phyloP scores from a whole-genome alignment of 2,329 filamentous ascomycete genomes.

The Tricladium varicosporioides region DNA sequence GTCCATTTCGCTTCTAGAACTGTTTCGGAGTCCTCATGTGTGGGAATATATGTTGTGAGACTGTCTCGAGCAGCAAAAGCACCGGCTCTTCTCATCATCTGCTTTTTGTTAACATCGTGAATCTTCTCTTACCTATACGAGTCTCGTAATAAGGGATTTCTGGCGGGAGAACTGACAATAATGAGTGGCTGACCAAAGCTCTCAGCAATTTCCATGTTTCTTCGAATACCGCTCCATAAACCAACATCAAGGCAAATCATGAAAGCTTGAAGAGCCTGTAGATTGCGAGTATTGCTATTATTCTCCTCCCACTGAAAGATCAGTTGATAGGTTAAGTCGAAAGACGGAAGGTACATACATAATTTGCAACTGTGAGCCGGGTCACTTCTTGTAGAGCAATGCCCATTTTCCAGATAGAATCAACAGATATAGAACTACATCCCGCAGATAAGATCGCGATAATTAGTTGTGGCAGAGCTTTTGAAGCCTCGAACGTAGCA shows the following conservation, averaged over 20 bases:
- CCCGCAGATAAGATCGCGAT: too few species aligned
- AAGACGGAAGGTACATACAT: neutral
- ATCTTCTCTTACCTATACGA: neutral
- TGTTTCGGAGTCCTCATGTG: slow-evolving; percentile 55
- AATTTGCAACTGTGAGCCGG: neutral
- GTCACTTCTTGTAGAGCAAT: neutral
- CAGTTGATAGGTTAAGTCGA: neutral
- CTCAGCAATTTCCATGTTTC: slow-evolving; percentile 58
- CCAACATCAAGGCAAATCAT: slow-evolving; percentile 50
- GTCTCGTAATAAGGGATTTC: too few species aligned
- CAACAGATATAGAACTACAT: too few species aligned
- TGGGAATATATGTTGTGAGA: slow-evolving; percentile 49
- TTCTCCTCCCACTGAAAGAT: slow-evolving; percentile 43
- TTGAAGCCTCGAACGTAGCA: too few species aligned
- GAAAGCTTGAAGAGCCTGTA: slow-evolving; percentile 50
- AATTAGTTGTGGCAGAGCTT: too few species aligned
- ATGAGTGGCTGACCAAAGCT: slow-evolving; percentile 53
- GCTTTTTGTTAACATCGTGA: neutral
- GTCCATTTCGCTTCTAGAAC: slow-evolving; percentile 63
- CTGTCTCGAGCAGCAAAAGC: neutral
- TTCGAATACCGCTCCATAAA: slow-evolving; percentile 57
- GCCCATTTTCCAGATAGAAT: too few species aligned
- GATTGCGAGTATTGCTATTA: slow-evolving; percentile 48
- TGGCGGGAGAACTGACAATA: slow-evolving; percentile 34
- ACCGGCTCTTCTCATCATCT: neutral